Percentiles rank a stretch among this genome's conserved stretches.
These are phyloP conservation scores for Salvia sclarea DNA, from an alignment of 305 asterid species.

Conservation along the genomic window DNA sequence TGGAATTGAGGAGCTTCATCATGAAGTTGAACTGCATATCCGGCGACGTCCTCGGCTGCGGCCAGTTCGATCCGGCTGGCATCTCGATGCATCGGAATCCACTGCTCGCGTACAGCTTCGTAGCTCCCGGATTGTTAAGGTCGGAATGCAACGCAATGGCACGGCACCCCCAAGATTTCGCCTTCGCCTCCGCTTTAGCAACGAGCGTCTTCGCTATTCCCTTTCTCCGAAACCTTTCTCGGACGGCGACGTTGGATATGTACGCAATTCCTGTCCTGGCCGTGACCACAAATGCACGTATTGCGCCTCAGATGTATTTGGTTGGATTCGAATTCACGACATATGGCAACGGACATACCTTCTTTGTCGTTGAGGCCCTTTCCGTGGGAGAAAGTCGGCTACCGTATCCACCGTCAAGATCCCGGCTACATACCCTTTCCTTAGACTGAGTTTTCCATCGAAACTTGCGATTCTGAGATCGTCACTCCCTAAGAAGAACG, in stretches of 20 bases:
- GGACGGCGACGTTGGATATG: conserved; percentile 88
- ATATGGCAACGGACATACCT: conserved; percentile 43
- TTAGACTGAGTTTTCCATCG: conserved; percentile 64
- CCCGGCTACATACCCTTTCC: conserved; percentile 79
- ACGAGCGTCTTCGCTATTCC: conserved; percentile 76
- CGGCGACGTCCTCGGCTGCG: conserved; percentile 69
- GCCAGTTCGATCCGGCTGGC: conserved; percentile 87
- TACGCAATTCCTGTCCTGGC: conserved; percentile 88
- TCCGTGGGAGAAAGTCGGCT: conserved; percentile 91
- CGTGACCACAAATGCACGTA: conserved; percentile 1
- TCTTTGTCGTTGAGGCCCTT: conserved; percentile 77
- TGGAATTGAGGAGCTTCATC: conserved; percentile 68
- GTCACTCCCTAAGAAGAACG: conserved; percentile 54
- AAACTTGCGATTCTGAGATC: conserved; percentile 62
- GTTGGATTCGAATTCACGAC: neutral
- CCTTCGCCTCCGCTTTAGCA: conserved; percentile 75
- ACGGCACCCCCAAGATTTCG: conserved; percentile 84
- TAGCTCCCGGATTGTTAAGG: conserved; percentile 70
- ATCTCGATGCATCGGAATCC: conserved; percentile 66
- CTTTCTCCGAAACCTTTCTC: conserved; percentile 65
- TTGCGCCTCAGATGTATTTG: neutral
- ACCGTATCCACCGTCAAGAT: conserved; percentile 86
- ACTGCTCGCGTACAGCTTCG: conserved; percentile 52
- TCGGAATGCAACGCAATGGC: conserved; percentile 86
- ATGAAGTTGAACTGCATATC: conserved; percentile 71